Evolutionary conservation across 768 basidiomycete species (phyloP).

Genomic region (Daedaleopsis nitida): DNA sequence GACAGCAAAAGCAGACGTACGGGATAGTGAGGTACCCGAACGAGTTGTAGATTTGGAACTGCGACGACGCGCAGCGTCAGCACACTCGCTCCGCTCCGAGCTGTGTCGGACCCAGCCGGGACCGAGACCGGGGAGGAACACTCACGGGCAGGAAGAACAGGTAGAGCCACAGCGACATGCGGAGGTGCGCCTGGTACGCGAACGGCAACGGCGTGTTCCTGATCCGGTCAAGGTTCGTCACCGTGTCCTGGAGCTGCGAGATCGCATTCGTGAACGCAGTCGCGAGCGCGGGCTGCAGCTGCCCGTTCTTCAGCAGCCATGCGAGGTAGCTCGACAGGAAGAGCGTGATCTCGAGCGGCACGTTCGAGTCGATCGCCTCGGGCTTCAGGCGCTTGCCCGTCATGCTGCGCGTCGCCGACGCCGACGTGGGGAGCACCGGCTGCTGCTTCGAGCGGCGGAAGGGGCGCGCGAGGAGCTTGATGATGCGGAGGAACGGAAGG

Average conservation of each 20-base stretch:
- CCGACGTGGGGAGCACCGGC: constrained; percentile 23
- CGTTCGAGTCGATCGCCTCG: constrained; percentile 53
- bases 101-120: not conserved
- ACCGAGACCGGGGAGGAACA: no score
- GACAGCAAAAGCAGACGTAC: constrained; percentile 26
- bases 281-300: constrained; percentile 54
- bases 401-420: constrained; percentile 24
- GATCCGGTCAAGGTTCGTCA: constrained; percentile 62
- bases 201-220: constrained; percentile 68
- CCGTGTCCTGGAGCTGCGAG: constrained; percentile 52
- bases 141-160: constrained; percentile 30
- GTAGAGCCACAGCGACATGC: constrained; percentile 57
- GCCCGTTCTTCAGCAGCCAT: constrained; percentile 45
- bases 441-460: constrained; percentile 10
- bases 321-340: constrained; percentile 55
- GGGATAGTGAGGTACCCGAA: constrained; percentile 57
- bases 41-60: constrained; percentile 53
- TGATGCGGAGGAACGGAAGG: constrained; percentile 54
- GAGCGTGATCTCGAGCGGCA: constrained; percentile 61
- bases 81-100: not conserved
- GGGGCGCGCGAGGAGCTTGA: constrained; percentile 41
- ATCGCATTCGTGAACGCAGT: constrained; percentile 50
- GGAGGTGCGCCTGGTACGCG: constrained; percentile 67
- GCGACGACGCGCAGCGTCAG: not conserved
- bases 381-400: constrained; percentile 43